A percentile compares a stretch with the other conserved stretches of the same genome.
phyloP scores from a whole-genome alignment of 768 basidiomycete species.

The Lactarius sanguifluus region DNA sequence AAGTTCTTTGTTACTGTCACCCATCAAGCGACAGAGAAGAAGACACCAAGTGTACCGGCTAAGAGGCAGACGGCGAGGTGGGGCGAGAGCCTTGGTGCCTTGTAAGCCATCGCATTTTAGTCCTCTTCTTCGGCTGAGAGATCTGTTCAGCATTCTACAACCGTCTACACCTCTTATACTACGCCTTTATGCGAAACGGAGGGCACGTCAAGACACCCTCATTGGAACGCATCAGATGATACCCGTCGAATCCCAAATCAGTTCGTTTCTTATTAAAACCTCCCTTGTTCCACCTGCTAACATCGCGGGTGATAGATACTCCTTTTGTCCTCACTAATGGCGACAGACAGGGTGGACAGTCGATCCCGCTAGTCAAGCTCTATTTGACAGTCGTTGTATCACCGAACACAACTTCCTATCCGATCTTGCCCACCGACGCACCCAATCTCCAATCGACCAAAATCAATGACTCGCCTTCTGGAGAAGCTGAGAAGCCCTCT shows the following conservation, averaged over 20 bases:
- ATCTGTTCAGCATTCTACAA: not conserved
- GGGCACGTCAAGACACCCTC: not conserved
- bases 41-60: not conserved
- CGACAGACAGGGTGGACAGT: not conserved
- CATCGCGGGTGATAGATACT: not conserved
- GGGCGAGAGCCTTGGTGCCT: not conserved
- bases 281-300: not conserved
- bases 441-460: not conserved
- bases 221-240: not conserved
- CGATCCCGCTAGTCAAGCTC: not conserved
- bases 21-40: not conserved
- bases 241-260: not conserved
- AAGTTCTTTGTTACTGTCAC: not conserved
- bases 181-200: not conserved
- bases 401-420: not conserved
- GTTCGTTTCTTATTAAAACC: not conserved
- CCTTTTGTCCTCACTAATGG: not conserved
- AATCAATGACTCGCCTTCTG: not conserved
- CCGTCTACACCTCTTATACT: not conserved
- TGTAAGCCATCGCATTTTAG: not conserved
- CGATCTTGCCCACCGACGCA: not conserved
- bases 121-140: not conserved
- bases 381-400: not conserved
- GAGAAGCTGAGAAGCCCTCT: not conserved
- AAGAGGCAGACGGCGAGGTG: not conserved